These are phyloP conservation scores for Paulownia fortunei DNA, from an alignment of 257 asterid species.

Conservation along the genomic window DNA sequence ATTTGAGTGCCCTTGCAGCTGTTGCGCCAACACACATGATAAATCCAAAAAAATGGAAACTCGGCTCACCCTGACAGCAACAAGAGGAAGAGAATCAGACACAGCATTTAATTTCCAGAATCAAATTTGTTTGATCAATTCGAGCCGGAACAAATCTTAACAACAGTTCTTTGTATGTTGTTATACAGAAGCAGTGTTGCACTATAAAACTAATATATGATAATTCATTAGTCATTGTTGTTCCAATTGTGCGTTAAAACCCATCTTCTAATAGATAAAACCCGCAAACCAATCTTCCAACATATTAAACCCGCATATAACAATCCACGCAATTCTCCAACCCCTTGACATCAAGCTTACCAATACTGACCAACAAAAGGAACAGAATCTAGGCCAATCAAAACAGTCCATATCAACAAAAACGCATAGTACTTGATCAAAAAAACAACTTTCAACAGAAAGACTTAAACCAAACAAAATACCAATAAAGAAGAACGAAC, in stretches of 20 bases:
- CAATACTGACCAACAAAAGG: constrained; percentile 6
- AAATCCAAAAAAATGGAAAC: constrained; percentile 90
- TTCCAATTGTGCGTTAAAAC: neutral
- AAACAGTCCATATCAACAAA: constrained; percentile 7
- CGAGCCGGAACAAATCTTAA: neutral
- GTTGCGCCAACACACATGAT: constrained; percentile 86
- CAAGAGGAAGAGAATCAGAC: constrained; percentile 28
- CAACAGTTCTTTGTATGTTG: neutral
- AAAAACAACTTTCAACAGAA: constrained; percentile 10
- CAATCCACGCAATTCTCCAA: neutral
- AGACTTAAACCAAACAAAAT: constrained; percentile 1
- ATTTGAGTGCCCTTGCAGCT: constrained; percentile 92
- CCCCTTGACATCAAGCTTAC: neutral
- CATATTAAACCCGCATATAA: constrained; percentile 6
- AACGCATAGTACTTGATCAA: constrained; percentile 1
- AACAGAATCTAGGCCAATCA: constrained; percentile 13
- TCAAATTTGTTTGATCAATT: neutral
- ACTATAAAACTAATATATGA: constrained; percentile 16
- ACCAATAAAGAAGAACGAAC: neutral
- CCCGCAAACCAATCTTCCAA: neutral
- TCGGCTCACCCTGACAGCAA: constrained; percentile 78
- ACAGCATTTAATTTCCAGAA: constrained; percentile 20
- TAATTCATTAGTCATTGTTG: neutral
- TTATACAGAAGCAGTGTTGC: neutral
- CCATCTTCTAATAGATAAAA: constrained; percentile 10